Conservation (phyloP, 108 stramenopile species). For the Pseudonitzschia multistriata region DNA sequence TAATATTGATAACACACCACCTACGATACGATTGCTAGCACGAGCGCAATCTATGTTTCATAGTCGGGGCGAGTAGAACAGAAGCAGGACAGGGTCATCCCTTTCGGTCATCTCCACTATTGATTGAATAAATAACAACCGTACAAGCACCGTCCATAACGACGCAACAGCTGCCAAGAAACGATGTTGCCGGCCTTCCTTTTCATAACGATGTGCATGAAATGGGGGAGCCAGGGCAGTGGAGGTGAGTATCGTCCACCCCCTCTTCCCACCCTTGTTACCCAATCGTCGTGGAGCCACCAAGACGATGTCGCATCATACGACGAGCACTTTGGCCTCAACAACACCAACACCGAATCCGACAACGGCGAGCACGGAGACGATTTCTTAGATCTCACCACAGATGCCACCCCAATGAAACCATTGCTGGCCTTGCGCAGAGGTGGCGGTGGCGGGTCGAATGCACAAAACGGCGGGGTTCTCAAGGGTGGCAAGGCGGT, state of each 20-base stretch:
- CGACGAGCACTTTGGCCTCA: not conserved
- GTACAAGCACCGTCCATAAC: not conserved
- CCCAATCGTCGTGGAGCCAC: conserved; percentile 8
- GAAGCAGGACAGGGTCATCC: no score
- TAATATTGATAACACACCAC: no score
- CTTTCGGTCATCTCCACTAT: no score
- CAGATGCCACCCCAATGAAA: not conserved
- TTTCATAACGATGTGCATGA: conserved; percentile 1
- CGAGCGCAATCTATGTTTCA: no score
- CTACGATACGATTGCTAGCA: no score
- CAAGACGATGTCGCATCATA: conserved; percentile 1
- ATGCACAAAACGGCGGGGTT: not conserved
- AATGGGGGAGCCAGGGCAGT: conserved; percentile 12
- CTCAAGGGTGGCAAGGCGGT: conserved; percentile 7
- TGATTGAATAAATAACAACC: no score
- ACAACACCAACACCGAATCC: not conserved
- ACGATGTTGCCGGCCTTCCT: conserved; percentile 12
- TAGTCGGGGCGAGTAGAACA: no score
- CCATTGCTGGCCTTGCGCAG: not conserved
- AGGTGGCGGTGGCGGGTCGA: conserved; percentile 5
- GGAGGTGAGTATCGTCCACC: not conserved
- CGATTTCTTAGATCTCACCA: no score
- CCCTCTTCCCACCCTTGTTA: not conserved
- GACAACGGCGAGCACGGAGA: not conserved
- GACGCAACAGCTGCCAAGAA: not conserved